Percentiles rank a stretch among this genome's conserved stretches.
Evolutionary conservation across 345 rosid species (phyloP).

Genomic region (Arabidopsis arenosa): DNA sequence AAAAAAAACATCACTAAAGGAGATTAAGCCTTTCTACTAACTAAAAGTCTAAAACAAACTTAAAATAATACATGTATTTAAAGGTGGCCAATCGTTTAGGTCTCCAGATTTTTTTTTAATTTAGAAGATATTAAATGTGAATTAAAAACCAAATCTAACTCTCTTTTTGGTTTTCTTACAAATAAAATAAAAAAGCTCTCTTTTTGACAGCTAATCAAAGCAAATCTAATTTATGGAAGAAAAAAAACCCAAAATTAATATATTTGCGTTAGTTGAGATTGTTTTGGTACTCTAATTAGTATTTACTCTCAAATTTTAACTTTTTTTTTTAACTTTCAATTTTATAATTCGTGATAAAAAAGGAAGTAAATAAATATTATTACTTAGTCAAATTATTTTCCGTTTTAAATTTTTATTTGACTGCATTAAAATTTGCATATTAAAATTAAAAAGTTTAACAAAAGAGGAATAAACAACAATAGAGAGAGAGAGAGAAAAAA

Average conservation of each 20-base stretch:
- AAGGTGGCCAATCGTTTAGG: slow-evolving; percentile 23
- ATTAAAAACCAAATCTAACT: slow-evolving; percentile 16
- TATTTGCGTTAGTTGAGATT: slow-evolving; percentile 10
- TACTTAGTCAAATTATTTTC: background rate
- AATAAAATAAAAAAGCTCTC: background rate
- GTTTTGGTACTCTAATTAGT: background rate
- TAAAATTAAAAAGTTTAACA: slow-evolving; percentile 14
- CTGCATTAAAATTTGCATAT: slow-evolving; percentile 7
- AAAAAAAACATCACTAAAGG: slow-evolving; percentile 2
- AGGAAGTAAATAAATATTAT: background rate
- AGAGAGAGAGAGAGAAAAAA: slow-evolving; percentile 42
- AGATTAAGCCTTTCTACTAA: slow-evolving; percentile 5
- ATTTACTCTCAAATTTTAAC: background rate
- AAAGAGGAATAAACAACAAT: slow-evolving; percentile 11
- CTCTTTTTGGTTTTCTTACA: background rate
- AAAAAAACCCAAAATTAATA: background rate
- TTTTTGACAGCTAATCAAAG: slow-evolving; percentile 4
- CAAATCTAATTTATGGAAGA: slow-evolving; percentile 9
- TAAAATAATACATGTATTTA: background rate
- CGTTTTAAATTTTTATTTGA: slow-evolving; percentile 23
- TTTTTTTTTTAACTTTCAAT: background rate
- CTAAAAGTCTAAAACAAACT: background rate
- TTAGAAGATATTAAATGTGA: background rate
- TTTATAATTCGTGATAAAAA: background rate
- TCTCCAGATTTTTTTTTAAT: slow-evolving; percentile 1